A percentile compares a stretch with the other conserved stretches of the same genome.
Evolutionary conservation across 176 grass and related monocot species (phyloP).

Genomic region (Alopecurus myosuroides): DNA sequence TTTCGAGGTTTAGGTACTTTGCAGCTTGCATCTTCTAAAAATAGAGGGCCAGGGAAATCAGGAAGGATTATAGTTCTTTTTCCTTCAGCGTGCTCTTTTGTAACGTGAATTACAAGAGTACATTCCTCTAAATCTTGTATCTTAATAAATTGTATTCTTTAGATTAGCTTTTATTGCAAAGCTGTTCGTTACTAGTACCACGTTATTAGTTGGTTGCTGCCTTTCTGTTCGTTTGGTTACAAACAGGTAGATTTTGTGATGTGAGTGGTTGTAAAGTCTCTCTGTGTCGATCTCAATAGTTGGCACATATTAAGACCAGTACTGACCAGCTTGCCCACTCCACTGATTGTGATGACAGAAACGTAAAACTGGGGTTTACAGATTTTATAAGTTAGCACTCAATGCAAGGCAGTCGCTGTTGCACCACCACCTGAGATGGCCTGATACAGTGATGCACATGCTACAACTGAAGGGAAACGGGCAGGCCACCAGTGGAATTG

Average conservation of each 20-base stretch:
- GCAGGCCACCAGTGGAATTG: background rate
- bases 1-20: background rate
- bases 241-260: constrained; percentile 33
- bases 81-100: no score
- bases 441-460: background rate
- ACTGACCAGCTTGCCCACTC: background rate
- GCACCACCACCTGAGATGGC: background rate
- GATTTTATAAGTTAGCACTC: background rate
- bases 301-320: background rate
- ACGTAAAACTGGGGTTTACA: background rate
- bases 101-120: background rate
- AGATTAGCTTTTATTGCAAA: background rate
- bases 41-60: background rate
- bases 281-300: background rate
- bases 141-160: background rate
- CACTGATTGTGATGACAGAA: background rate
- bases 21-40: background rate
- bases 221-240: constrained; percentile 26
- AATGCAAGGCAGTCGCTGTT: background rate
- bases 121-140: background rate
- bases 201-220: constrained; percentile 14
- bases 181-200: constrained; percentile 14
- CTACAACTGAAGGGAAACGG: background rate
- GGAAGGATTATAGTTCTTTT: no score
- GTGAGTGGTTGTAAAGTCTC: constrained; percentile 35